Conservation (phyloP, 805 yeast genomes). For the Jamesozyma lodderae region DNA sequence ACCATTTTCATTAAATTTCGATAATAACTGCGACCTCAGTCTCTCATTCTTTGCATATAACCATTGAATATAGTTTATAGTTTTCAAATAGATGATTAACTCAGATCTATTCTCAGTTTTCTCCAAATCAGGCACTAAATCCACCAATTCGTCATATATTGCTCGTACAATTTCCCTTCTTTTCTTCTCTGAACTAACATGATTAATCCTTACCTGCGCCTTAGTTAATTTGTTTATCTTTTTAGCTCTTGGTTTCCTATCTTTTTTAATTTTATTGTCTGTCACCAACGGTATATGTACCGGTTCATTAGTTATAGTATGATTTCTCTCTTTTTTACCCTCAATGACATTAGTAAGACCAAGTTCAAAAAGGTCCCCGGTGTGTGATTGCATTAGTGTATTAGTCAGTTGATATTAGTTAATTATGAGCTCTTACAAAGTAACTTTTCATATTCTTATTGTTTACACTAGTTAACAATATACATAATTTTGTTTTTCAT, state of each 20-base stretch:
- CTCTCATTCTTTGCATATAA: slow-evolving; percentile 42
- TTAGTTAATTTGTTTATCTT: slow-evolving; percentile 19
- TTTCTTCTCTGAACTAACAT: slow-evolving; percentile 78
- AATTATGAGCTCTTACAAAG: too few species aligned
- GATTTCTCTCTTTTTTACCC: too few species aligned
- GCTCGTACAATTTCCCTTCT: slow-evolving; percentile 77
- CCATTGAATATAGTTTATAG: slow-evolving; percentile 45
- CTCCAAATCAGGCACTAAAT: slow-evolving; percentile 62
- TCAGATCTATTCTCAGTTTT: slow-evolving; percentile 75
- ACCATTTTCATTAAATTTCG: background rate
- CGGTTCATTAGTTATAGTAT: too few species aligned
- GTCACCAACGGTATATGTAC: background rate
- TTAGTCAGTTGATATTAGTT: too few species aligned
- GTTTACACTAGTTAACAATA: too few species aligned
- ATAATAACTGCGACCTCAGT: slow-evolving; percentile 35
- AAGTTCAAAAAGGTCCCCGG: too few species aligned
- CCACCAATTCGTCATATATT: slow-evolving; percentile 69
- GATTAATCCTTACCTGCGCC: slow-evolving; percentile 47
- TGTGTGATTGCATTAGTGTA: too few species aligned
- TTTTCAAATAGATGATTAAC: slow-evolving; percentile 58
- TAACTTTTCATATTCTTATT: too few species aligned
- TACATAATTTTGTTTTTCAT: too few species aligned
- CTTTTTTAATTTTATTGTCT: slow-evolving; percentile 4
- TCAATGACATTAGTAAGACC: too few species aligned
- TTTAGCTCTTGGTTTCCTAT: slow-evolving; percentile 9